Base-by-base conservation (phyloP, 2,329 filamentous ascomycete species). In the Xylaria digitata region DNA sequence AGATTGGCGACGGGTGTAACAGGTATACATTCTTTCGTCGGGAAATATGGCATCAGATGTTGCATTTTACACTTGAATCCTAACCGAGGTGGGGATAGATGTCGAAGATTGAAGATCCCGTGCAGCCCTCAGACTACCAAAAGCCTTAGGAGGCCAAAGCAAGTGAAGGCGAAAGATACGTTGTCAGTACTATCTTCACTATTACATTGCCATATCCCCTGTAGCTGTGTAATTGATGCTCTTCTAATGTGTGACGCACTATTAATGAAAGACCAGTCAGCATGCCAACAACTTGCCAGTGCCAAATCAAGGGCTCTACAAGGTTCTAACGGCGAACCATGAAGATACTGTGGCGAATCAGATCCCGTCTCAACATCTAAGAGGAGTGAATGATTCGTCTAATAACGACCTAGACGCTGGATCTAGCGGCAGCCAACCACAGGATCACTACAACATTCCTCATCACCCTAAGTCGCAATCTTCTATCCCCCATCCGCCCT, bases 111-210 rank as follows among this genome's bases (percentile, higher is more conserved):
- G 49, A 57, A 68, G 26, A 70, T 73, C n/a, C 6, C 61, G 49
- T 77, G 75, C 57, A 26, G 53, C 19, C 71, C 75, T 34, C 74
- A 75, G 59, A 75, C 74, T 0, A 76, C 72, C n/a, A 73, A 68
- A 59, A 75, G 71, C 26, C 45, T 76, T 15, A 73, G 75, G 67
- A 75, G 66, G 54, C 75, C 75, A 6, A 73, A 75, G 57, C 74
- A 74, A 58, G 59, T 77, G 8, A 76, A 76, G 61, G 48, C 68
- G 15, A 74, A 73, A 48, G 37, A 60, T 59, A 34, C 50, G 55
- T 67, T 58, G 73, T 75, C 69, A 50, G 71, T 68, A 19, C 43
- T 17, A 11, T 17, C 46, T 30, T 21, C 7, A 52, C 11, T 37
- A 23, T 48, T 11, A 13, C 11, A 19, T n/a, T 17, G 23, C 37